phyloP scores from a whole-genome alignment of 345 rosid species.

The Populus tremula region DNA sequence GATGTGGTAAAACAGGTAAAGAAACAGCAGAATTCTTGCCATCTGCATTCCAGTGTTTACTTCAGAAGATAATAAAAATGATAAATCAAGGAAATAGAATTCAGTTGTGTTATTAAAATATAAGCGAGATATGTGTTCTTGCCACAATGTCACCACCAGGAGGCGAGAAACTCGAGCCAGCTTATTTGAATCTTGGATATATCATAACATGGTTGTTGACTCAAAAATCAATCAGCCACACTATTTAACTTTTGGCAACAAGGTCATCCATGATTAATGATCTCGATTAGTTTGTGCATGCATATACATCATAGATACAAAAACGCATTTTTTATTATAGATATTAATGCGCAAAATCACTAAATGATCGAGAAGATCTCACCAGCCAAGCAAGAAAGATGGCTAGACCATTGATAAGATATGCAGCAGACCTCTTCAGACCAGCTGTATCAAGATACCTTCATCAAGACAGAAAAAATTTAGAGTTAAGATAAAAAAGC shows the following conservation, averaged over 20 bases:
- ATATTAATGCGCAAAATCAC: background rate
- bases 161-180: background rate
- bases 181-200: conserved; percentile 1
- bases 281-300: background rate
- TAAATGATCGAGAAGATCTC: conserved; percentile 12
- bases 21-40: conserved; percentile 29
- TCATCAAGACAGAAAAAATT: background rate
- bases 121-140: background rate
- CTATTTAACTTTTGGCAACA: background rate
- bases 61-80: conserved; percentile 10
- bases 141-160: background rate
- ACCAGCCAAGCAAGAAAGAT: conserved; percentile 34
- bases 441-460: conserved; percentile 37
- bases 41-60: conserved; percentile 24
- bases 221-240: background rate
- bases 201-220: background rate
- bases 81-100: background rate
- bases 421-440: conserved; percentile 27
- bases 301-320: background rate
- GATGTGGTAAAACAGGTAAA: conserved; percentile 30
- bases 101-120: conserved; percentile 3
- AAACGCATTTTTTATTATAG: background rate
- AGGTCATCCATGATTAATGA: background rate
- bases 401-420: conserved; percentile 29
- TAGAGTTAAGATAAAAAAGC: background rate